Conservation (phyloP, 2,329 filamentous ascomycete species). For the Arachnomyces sp. region DNA sequence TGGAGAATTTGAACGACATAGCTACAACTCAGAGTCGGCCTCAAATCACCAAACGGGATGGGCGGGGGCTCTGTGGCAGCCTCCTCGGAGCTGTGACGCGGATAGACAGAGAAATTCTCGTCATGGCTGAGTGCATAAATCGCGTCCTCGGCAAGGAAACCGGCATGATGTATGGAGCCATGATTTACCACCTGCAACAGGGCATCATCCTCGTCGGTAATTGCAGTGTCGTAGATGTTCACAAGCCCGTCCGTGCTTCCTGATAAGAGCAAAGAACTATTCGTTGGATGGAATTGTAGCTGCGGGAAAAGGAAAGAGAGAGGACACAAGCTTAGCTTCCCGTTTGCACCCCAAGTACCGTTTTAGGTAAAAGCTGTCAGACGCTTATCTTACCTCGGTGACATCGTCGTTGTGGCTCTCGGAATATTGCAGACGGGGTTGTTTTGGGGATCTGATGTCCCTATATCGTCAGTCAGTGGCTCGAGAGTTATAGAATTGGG, state of each 20-base stretch:
- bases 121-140: constrained; percentile 57
- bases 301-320: constrained; percentile 15
- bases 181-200: constrained; percentile 57
- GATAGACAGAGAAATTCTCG: constrained; percentile 54
- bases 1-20: constrained; percentile 52
- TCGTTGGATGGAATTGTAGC: constrained; percentile 46
- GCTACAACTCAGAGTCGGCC: constrained; percentile 48
- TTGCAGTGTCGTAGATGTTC: constrained; percentile 53
- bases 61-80: constrained; percentile 39
- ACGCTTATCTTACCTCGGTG: constrained; percentile 39
- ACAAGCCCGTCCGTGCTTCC: constrained; percentile 57
- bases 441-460: constrained; percentile 35
- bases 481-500: constrained; percentile 1
- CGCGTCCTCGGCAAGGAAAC: constrained; percentile 46
- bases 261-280: constrained; percentile 49
- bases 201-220: constrained; percentile 55
- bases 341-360: background rate
- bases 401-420: constrained; percentile 52
- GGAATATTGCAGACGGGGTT: constrained; percentile 32
- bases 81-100: constrained; percentile 43
- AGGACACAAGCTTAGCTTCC: background rate
- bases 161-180: constrained; percentile 54
- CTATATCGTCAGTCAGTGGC: constrained; percentile 26
- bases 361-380: background rate
- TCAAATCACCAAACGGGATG: constrained; percentile 49